Conservation (phyloP, 768 basidiomycete genomes). For the Auriscalpium orientale region DNA sequence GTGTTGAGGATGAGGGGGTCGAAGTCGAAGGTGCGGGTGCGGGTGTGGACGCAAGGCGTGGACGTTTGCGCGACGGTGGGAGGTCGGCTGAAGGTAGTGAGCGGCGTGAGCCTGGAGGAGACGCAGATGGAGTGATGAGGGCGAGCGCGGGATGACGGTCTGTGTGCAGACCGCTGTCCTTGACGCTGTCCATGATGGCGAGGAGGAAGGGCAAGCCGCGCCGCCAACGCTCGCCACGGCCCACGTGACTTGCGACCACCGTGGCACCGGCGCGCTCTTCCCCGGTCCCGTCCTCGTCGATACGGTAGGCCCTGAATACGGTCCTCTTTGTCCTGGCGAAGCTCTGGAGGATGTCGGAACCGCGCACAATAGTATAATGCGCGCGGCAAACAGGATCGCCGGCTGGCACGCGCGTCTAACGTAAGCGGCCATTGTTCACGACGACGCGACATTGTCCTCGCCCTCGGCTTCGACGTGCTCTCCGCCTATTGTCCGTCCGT, state of each 20-base stretch:
- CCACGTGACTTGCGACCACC: too few species aligned
- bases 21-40: constrained; percentile 31
- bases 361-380: too few species aligned
- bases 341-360: too few species aligned
- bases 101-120: constrained; percentile 35
- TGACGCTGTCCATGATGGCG: background rate
- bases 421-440: too few species aligned
- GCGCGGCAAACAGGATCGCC: background rate
- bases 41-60: constrained; percentile 39
- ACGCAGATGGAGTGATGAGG: constrained; percentile 46
- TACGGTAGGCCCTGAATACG: too few species aligned
- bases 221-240: too few species aligned
- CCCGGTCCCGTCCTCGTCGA: too few species aligned
- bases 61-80: constrained; percentile 41
- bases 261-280: too few species aligned
- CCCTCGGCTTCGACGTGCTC: background rate
- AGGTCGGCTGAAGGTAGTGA: constrained; percentile 15
- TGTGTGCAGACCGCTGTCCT: background rate
- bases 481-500: background rate
- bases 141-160: constrained; percentile 14
- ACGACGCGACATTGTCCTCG: background rate
- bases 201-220: too few species aligned
- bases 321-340: too few species aligned
- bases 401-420: background rate
- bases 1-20: constrained; percentile 15